Evolutionary conservation across 768 basidiomycete species (phyloP).

Genomic region (Panaeolus papilionaceus): DNA sequence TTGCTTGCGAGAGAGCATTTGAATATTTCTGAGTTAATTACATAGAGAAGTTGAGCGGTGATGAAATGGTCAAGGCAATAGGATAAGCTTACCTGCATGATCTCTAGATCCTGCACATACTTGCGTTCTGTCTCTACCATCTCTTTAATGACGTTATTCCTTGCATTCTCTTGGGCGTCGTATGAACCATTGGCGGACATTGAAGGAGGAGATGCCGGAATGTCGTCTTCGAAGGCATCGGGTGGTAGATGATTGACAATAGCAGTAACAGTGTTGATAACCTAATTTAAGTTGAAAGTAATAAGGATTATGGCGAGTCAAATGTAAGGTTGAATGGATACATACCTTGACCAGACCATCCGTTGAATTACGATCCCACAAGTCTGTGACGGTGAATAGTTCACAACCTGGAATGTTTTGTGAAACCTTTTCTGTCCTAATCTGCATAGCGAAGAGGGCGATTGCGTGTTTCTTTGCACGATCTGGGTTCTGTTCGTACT

Average conservation of each 20-base stretch:
- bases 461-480: constrained; percentile 90
- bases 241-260: constrained; percentile 80
- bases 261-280: constrained; percentile 86
- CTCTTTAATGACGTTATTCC: constrained; percentile 84
- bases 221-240: constrained; percentile 65
- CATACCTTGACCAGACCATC: constrained; percentile 94
- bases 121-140: constrained; percentile 95
- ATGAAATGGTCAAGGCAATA: constrained; percentile 9
- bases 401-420: constrained; percentile 73
- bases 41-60: constrained; percentile 14
- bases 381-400: constrained; percentile 89
- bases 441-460: constrained; percentile 89
- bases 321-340: constrained; percentile 20
- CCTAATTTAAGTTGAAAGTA: constrained; percentile 50
- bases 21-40: constrained; percentile 78
- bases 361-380: constrained; percentile 90
- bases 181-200: constrained; percentile 62
- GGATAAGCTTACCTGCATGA: constrained; percentile 80
- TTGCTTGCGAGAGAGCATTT: constrained; percentile 78
- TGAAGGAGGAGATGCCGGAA: constrained; percentile 62
- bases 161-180: constrained; percentile 70
- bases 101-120: constrained; percentile 95
- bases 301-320: constrained; percentile 15
- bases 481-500: constrained; percentile 75
- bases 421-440: constrained; percentile 66